phyloP scores from a whole-genome alignment of 495 filamentous ascomycete species.

The Podospora pseudoanserina region DNA sequence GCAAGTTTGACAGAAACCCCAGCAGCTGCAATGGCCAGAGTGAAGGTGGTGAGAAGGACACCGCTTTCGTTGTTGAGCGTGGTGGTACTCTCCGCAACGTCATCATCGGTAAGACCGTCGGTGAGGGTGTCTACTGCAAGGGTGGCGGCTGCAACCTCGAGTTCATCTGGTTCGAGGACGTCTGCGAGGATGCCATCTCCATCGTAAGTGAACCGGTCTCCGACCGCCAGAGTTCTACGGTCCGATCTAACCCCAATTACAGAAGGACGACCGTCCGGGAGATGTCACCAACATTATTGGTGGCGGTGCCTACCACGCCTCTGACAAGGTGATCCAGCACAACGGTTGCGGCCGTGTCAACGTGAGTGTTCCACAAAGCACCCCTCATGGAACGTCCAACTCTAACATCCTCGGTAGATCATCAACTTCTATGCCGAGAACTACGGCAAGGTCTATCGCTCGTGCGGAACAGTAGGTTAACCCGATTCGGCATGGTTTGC shows the following conservation, averaged over 20 bases:
- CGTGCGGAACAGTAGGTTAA: background rate
- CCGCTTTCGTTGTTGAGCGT: slow-evolving; percentile 48
- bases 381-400: background rate
- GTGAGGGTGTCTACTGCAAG: slow-evolving; percentile 52
- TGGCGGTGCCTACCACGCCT: slow-evolving; percentile 55
- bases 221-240: no score
- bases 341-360: slow-evolving; percentile 31
- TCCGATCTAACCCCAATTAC: slow-evolving; percentile 26
- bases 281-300: slow-evolving; percentile 46
- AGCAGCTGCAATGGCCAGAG: slow-evolving; percentile 38
- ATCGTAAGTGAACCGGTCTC: background rate
- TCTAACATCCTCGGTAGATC: slow-evolving; percentile 27
- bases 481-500: background rate
- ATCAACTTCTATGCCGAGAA: slow-evolving; percentile 50
- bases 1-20: slow-evolving; percentile 6
- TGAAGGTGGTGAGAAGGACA: slow-evolving; percentile 49
- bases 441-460: slow-evolving; percentile 44
- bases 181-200: slow-evolving; percentile 49
- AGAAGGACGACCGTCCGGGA: slow-evolving; percentile 10
- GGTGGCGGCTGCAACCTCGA: slow-evolving; percentile 30
- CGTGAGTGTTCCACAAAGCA: background rate
- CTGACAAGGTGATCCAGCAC: slow-evolving; percentile 45
- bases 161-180: slow-evolving; percentile 46
- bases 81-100: slow-evolving; percentile 52
- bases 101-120: slow-evolving; percentile 52